phyloP scores from a whole-genome alignment of 2,329 filamentous ascomycete species.

The Graphiopsis chlorocephala region DNA sequence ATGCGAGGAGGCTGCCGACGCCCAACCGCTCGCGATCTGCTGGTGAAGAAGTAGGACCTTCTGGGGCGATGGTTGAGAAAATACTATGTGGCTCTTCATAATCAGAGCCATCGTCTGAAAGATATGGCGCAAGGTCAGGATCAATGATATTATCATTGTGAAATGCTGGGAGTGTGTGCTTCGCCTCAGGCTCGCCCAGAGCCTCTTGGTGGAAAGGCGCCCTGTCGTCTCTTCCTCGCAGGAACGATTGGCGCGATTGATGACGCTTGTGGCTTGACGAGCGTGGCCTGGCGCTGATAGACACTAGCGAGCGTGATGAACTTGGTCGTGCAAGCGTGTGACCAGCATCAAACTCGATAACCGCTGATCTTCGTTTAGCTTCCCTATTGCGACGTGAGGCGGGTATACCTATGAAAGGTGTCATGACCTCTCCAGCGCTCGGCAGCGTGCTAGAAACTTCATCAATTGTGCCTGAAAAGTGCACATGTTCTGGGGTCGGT shows the following conservation, averaged over 20 bases:
- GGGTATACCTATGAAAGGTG: constrained; percentile 64
- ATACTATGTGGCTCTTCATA: constrained; percentile 89
- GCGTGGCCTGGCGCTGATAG: constrained; percentile 67
- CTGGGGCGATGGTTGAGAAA: constrained; percentile 68
- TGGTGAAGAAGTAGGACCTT: constrained; percentile 47
- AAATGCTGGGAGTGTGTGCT: constrained; percentile 76
- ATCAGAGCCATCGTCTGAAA: constrained; percentile 86
- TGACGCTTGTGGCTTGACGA: constrained; percentile 79
- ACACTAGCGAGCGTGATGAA: constrained; percentile 85
- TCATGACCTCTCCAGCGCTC: constrained; percentile 38
- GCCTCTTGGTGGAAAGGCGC: constrained; percentile 82
- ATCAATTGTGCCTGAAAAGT: constrained; percentile 19
- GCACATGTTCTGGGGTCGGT: constrained; percentile 11
- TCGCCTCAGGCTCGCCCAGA: constrained; percentile 63
- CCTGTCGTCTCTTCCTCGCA: constrained; percentile 74
- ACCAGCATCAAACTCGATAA: constrained; percentile 85
- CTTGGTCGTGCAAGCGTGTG: constrained; percentile 80
- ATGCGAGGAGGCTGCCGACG: constrained; percentile 67
- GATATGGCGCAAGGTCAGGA: constrained; percentile 88
- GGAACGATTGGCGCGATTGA: constrained; percentile 81
- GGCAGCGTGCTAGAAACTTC: constrained; percentile 26
- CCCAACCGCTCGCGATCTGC: constrained; percentile 70
- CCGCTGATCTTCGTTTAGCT: constrained; percentile 76
- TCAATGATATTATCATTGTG: constrained; percentile 99
- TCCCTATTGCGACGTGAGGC: constrained; percentile 67